Conservation (phyloP, 257 asterid genomes). For the Galeopsis tetrahit region DNA sequence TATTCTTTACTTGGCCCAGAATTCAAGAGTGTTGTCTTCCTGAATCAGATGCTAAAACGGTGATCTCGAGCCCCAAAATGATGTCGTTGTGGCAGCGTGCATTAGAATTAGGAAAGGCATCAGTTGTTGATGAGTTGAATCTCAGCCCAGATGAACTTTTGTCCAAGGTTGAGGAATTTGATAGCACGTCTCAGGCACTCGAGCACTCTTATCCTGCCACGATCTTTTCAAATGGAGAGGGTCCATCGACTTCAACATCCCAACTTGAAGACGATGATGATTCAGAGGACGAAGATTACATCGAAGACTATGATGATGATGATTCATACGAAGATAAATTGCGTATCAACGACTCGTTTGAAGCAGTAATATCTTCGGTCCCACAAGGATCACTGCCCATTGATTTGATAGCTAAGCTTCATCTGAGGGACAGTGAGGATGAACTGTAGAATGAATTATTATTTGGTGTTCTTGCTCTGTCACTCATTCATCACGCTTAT, state of each 20-base stretch:
- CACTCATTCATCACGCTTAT: not conserved
- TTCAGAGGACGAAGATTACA: conserved; percentile 31
- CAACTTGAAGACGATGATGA: conserved; percentile 33
- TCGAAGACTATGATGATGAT: conserved; percentile 38
- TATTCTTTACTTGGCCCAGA: conserved; percentile 22
- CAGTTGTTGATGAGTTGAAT: conserved; percentile 55
- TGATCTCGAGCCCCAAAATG: conserved; percentile 72
- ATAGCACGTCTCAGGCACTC: conserved; percentile 55
- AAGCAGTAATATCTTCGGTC: conserved; percentile 44
- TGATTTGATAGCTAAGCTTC: conserved; percentile 55
- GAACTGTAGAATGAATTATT: not conserved
- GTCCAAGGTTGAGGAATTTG: conserved; percentile 82
- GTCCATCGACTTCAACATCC: conserved; percentile 23
- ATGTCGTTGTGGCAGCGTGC: conserved; percentile 76
- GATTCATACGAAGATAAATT: conserved; percentile 37
- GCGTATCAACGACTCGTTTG: conserved; percentile 47
- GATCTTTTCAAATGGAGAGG: conserved; percentile 39
- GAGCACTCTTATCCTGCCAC: conserved; percentile 80
- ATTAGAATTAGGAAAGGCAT: conserved; percentile 73
- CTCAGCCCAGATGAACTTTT: conserved; percentile 77
- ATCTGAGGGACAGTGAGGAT: conserved; percentile 49
- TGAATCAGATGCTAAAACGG: conserved; percentile 37
- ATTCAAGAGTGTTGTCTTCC: conserved; percentile 15
- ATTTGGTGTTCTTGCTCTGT: not conserved
- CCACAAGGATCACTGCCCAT: conserved; percentile 83